Evolutionary conservation across 352 stramenopile genomes (phyloP).

Genomic region (Phytopythium mirpurense): DNA sequence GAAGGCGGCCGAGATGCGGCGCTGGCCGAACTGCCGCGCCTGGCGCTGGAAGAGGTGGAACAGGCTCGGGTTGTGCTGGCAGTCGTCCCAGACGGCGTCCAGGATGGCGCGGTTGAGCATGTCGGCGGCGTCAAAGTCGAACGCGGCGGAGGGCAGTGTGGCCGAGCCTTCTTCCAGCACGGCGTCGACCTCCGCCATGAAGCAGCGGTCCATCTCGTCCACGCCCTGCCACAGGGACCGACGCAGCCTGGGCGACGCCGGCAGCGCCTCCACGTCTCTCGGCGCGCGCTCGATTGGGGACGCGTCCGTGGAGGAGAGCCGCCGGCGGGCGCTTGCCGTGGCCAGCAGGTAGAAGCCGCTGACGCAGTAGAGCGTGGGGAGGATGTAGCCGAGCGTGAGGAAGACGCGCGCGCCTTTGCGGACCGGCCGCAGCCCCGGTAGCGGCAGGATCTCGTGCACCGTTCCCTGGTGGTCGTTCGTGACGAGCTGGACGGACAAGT

Average conservation of each 20-base stretch:
- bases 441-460: slow-evolving; percentile 52
- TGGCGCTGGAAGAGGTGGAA: slow-evolving; percentile 82
- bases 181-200: slow-evolving; percentile 57
- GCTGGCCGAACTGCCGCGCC: slow-evolving; percentile 71
- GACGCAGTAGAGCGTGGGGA: slow-evolving; percentile 63
- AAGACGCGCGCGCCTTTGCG: slow-evolving; percentile 41
- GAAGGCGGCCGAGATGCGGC: slow-evolving; percentile 36
- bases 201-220: slow-evolving; percentile 67
- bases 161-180: slow-evolving; percentile 20
- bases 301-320: not conserved
- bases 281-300: not conserved
- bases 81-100: slow-evolving; percentile 82
- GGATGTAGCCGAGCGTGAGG: slow-evolving; percentile 67
- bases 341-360: slow-evolving; percentile 68
- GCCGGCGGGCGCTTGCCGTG: slow-evolving; percentile 9
- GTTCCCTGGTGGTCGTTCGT: slow-evolving; percentile 79
- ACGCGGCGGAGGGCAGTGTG: slow-evolving; percentile 18
- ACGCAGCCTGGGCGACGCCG: slow-evolving; percentile 11
- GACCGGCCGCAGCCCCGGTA: slow-evolving; percentile 41
- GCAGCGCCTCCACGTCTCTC: slow-evolving; percentile 9
- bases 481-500: slow-evolving; percentile 66
- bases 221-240: slow-evolving; percentile 61
- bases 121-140: slow-evolving; percentile 62
- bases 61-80: slow-evolving; percentile 76
- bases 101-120: slow-evolving; percentile 69